These are phyloP conservation scores for Chionographis japonica DNA, from an alignment of 106 monocot species.

Conservation along the genomic window DNA sequence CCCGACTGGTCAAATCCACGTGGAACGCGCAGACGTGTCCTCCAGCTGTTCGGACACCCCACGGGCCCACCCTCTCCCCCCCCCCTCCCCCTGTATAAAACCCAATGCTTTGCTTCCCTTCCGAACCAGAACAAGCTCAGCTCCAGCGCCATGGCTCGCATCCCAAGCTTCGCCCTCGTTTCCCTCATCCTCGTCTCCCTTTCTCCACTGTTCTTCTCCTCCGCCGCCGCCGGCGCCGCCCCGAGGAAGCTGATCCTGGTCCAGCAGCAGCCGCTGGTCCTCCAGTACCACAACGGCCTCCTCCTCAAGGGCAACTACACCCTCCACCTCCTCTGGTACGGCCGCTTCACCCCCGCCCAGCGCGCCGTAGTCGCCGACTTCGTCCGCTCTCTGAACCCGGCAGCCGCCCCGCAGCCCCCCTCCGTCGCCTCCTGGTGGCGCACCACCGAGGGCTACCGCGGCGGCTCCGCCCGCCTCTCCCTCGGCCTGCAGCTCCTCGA, in stretches of 20 bases:
- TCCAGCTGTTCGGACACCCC: too few species aligned
- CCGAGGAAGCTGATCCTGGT: slow-evolving; percentile 33
- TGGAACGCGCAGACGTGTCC: too few species aligned
- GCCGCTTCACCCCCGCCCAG: slow-evolving; percentile 50
- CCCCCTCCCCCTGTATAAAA: too few species aligned
- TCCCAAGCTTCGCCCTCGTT: too few species aligned
- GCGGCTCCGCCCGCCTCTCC: slow-evolving; percentile 12
- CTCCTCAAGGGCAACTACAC: slow-evolving; percentile 56
- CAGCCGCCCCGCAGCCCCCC: slow-evolving; percentile 4
- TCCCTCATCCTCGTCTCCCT: slow-evolving; percentile 1
- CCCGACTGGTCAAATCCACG: too few species aligned
- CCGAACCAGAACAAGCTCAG: too few species aligned
- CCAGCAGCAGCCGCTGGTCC: slow-evolving; percentile 23
- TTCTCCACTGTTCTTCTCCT: not conserved
- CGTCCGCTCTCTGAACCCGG: slow-evolving; percentile 37
- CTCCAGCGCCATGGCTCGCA: too few species aligned
- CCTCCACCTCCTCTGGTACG: slow-evolving; percentile 67
- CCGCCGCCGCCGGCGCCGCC: slow-evolving; percentile 2
- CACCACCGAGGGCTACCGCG: slow-evolving; percentile 39
- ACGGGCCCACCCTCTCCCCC: too few species aligned
- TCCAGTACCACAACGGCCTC: slow-evolving; percentile 56
- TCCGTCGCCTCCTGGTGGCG: slow-evolving; percentile 55
- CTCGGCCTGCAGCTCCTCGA: slow-evolving; percentile 43
- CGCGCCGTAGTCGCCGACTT: slow-evolving; percentile 55
- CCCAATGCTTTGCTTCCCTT: too few species aligned